A percentile compares a stretch with the other conserved stretches of the same genome.
These are phyloP conservation scores for Fragosphaeria purpurea DNA, from an alignment of 2,329 filamentous ascomycete genomes.

Conservation along the genomic window DNA sequence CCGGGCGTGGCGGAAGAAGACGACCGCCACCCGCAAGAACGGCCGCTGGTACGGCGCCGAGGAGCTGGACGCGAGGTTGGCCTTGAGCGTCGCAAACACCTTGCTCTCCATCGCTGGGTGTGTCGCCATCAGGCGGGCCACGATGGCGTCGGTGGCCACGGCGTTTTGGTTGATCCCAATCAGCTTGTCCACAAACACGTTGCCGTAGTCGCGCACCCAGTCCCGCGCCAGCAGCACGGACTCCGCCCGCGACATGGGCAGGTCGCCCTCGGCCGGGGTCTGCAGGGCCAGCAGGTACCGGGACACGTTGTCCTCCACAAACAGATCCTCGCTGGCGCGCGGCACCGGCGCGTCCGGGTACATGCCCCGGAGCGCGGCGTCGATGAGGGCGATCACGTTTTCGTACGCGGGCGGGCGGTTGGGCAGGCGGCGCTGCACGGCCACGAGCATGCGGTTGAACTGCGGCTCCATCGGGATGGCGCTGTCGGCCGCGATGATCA, in stretches of 20 bases:
- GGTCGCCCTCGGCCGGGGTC: constrained; percentile 11
- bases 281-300: constrained; percentile 1
- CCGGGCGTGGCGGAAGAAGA: constrained; percentile 39
- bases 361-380: constrained; percentile 33
- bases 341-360: constrained; percentile 7
- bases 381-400: constrained; percentile 40
- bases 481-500: constrained; percentile 52
- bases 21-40: constrained; percentile 43
- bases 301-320: constrained; percentile 26
- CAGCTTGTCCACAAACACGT: constrained; percentile 57
- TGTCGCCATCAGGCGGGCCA: constrained; percentile 45
- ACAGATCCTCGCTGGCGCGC: constrained; percentile 20
- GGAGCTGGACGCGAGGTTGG: constrained; percentile 42
- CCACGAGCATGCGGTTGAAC: constrained; percentile 44
- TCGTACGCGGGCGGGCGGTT: constrained; percentile 45
- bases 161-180: constrained; percentile 51
- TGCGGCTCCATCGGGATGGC: constrained; percentile 40
- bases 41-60: constrained; percentile 38
- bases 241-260: constrained; percentile 15
- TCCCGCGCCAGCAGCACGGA: constrained; percentile 11
- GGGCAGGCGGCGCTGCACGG: constrained; percentile 39
- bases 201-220: constrained; percentile 21
- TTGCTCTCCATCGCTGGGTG: constrained; percentile 39
- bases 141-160: constrained; percentile 41
- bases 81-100: constrained; percentile 43